Conservation (phyloP, 1,139 yeast genomes). For the Meyerozyma athensensis region DNA sequence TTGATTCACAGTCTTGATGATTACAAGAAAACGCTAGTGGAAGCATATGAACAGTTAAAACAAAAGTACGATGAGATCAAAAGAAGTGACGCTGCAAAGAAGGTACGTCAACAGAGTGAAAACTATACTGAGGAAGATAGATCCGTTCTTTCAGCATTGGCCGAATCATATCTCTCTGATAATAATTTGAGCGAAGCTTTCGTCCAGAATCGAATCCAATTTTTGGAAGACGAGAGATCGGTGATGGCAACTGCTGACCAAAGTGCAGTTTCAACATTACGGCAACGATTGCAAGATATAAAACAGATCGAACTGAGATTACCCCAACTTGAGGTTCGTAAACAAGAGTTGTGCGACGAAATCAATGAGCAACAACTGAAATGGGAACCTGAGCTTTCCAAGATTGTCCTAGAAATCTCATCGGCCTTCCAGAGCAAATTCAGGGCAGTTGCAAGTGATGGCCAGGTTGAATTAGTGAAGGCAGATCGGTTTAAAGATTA, state of each 20-base stretch:
- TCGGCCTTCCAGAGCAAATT: conserved; percentile 62
- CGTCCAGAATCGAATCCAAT: conserved; percentile 27
- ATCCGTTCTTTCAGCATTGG: conserved; percentile 36
- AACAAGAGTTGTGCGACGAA: conserved; percentile 24
- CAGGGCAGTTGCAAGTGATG: conserved; percentile 76
- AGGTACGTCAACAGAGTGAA: conserved; percentile 36
- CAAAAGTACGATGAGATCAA: conserved; percentile 37
- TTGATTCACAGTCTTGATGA: conserved; percentile 32
- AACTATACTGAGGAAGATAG: conserved; percentile 41
- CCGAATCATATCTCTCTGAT: conserved; percentile 39
- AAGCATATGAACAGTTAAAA: conserved; percentile 37
- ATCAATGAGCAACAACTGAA: conserved; percentile 34
- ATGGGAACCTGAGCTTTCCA: conserved; percentile 60
- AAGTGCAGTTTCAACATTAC: conserved; percentile 31
- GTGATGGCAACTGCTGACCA: conserved; percentile 37
- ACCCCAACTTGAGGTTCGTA: conserved; percentile 28
- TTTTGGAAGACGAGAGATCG: conserved; percentile 36
- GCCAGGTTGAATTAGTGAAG: conserved; percentile 61
- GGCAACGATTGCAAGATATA: conserved; percentile 28
- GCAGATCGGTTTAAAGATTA: conserved; percentile 63
- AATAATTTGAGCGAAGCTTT: conserved; percentile 36
- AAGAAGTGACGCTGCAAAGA: conserved; percentile 40
- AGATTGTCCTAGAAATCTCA: conserved; percentile 51
- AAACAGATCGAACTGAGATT: conserved; percentile 23
- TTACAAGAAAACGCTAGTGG: conserved; percentile 24